These are phyloP conservation scores for Cnidoscolus chayamansa DNA, from an alignment of 441 rosid species.

Conservation along the genomic window DNA sequence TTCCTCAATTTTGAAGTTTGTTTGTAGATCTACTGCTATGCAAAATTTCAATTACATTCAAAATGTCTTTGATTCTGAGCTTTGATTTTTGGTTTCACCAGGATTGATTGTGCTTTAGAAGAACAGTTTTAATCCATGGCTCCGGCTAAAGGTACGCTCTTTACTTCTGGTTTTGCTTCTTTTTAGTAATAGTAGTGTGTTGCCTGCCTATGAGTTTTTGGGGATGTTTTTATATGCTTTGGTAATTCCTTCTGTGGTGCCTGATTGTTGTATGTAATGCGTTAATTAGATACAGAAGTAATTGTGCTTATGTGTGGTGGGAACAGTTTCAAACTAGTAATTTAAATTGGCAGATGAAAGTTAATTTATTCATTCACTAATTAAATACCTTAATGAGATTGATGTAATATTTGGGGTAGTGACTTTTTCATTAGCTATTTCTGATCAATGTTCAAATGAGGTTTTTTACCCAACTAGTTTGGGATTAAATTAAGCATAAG, in stretches of 20 bases:
- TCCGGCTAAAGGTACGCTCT: conserved; percentile 27
- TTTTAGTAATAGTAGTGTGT: neutral
- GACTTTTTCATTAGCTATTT: neutral
- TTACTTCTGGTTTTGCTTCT: no score
- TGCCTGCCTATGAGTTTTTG: neutral
- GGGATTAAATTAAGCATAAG: no score
- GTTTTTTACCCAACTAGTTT: neutral
- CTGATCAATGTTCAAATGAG: neutral
- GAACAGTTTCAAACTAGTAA: no score
- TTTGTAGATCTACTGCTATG: no score
- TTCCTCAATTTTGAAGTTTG: no score
- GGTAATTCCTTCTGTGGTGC: neutral
- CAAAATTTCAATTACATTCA: no score
- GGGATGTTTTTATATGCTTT: neutral
- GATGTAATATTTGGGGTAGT: neutral
- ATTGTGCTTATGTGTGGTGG: no score
- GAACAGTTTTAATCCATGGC: conserved; percentile 23
- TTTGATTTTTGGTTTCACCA: neutral
- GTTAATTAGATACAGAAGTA: neutral
- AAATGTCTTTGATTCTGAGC: neutral
- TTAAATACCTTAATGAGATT: neutral
- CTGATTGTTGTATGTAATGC: neutral
- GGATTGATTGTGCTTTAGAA: neutral
- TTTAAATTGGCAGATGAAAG: neutral
- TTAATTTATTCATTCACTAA: neutral